Evolutionary conservation across 176 grass and related monocot genomes (phyloP).

Genomic region (Oryza meridionalis): DNA sequence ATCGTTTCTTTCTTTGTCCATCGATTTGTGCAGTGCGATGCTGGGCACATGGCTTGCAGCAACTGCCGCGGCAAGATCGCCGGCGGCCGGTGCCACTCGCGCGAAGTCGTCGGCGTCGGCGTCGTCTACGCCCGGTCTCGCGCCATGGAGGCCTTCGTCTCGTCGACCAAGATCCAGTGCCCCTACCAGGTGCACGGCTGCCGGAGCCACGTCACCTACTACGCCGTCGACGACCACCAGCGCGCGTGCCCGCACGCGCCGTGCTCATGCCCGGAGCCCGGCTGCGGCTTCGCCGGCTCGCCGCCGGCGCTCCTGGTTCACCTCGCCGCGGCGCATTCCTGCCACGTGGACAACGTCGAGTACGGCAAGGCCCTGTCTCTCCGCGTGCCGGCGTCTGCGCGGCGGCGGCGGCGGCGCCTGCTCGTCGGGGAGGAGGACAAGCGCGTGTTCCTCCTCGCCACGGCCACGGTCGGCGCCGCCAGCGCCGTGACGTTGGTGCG

Average conservation of each 20-base stretch:
- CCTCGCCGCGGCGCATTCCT: background rate
- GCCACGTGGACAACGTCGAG: no score
- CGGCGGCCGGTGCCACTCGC: background rate
- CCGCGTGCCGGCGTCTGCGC: no score
- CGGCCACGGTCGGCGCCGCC: no score
- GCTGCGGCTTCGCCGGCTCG: no score
- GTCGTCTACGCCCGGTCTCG: background rate
- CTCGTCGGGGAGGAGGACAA: no score
- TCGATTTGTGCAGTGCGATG: background rate
- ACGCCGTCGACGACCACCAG: background rate
- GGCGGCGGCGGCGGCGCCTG: no score
- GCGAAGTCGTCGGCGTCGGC: background rate
- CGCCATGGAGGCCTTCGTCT: background rate
- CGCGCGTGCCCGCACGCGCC: background rate
- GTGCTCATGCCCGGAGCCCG: slow-evolving; percentile 15
- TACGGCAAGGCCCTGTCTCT: no score
- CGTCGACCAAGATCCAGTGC: background rate
- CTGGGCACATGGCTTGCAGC: background rate
- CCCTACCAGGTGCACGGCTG: slow-evolving; percentile 9
- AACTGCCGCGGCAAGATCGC: background rate
- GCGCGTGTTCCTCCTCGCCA: no score
- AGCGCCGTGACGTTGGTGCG: slow-evolving; percentile 9
- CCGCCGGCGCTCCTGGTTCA: background rate
- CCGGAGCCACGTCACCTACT: background rate
- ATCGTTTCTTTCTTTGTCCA: background rate